These are phyloP conservation scores for Ephemerocybe angulata DNA, from an alignment of 768 basidiomycete species.

Conservation along the genomic window DNA sequence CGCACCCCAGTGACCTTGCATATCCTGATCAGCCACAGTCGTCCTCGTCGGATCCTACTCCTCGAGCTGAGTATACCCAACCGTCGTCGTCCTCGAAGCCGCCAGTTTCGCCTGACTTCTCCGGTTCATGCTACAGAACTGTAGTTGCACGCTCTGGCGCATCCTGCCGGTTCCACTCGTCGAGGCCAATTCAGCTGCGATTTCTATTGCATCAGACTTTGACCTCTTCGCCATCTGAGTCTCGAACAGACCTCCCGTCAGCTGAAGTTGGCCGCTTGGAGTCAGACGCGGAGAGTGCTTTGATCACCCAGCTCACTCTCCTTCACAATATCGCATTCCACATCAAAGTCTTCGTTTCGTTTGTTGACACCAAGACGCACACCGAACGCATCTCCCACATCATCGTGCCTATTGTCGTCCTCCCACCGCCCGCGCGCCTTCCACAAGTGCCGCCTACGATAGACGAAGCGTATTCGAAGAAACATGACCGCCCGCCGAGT, in stretches of 20 bases:
- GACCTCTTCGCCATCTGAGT: conserved; percentile 45
- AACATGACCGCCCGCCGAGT: conserved; percentile 77
- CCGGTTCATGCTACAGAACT: conserved; percentile 43
- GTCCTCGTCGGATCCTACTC: no score
- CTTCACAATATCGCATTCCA: conserved; percentile 81
- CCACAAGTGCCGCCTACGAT: conserved; percentile 72
- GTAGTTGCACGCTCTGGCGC: conserved; percentile 85
- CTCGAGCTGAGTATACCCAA: conserved; percentile 28
- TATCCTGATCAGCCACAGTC: no score
- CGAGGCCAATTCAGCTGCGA: conserved; percentile 67
- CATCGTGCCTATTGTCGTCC: conserved; percentile 64
- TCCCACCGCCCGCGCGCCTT: conserved; percentile 74
- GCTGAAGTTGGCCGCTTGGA: conserved; percentile 46
- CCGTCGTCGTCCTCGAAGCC: conserved; percentile 37
- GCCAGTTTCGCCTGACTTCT: conserved; percentile 35
- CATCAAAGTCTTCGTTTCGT: conserved; percentile 69
- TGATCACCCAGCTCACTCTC: conserved; percentile 77
- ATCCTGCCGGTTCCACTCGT: conserved; percentile 84
- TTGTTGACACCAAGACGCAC: conserved; percentile 66
- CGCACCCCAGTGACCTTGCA: conserved; percentile 4
- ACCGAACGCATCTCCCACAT: conserved; percentile 66
- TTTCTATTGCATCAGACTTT: conserved; percentile 73
- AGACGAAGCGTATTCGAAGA: conserved; percentile 80
- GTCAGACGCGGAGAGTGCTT: conserved; percentile 61
- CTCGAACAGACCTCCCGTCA: conserved; percentile 39